Evolutionary conservation across 192 early-diverging fungal genomes (phyloP).

Genomic region (Piromyces sp.): DNA sequence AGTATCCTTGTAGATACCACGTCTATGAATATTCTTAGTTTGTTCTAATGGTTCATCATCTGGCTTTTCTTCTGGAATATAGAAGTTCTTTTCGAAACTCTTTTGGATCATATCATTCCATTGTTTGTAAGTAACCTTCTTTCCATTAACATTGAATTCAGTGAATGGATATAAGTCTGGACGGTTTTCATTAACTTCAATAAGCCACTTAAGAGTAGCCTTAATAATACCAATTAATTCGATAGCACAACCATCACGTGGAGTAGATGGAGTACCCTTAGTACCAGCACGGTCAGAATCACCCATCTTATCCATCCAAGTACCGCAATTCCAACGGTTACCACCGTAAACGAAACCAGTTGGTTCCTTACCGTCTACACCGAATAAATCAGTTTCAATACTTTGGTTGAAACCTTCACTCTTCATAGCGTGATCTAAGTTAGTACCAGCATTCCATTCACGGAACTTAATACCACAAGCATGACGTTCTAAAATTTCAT

Average conservation of each 20-base stretch:
- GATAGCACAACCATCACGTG: conserved; percentile 75
- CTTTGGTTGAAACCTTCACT: conserved; percentile 61
- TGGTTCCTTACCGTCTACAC: conserved; percentile 13
- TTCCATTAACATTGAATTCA: conserved; percentile 15
- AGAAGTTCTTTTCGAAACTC: conserved; percentile 77
- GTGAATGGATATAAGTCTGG: conserved; percentile 17
- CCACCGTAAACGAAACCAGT: conserved; percentile 77
- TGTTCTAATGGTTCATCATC: conserved; percentile 44
- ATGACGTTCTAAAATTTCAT: conserved; percentile 82
- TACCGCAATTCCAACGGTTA: conserved; percentile 85
- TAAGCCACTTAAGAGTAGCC: conserved; percentile 67
- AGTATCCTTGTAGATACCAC: conserved; percentile 90
- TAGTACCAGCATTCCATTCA: conserved; percentile 84
- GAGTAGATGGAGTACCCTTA: conserved; percentile 77
- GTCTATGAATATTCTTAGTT: conserved; percentile 52
- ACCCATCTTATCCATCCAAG: conserved; percentile 95
- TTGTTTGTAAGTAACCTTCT: conserved; percentile 39
- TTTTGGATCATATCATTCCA: conserved; percentile 68
- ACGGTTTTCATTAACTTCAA: conserved; percentile 18
- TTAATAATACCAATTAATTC: conserved; percentile 87
- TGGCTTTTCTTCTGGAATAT: conserved; percentile 55
- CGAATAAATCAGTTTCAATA: conserved; percentile 56
- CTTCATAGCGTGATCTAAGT: conserved; percentile 80
- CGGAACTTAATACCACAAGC: conserved; percentile 76
- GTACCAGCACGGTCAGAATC: conserved; percentile 87